Conservation (phyloP, 73 alveolate genomes). For the Paramecium primaurelia region DNA sequence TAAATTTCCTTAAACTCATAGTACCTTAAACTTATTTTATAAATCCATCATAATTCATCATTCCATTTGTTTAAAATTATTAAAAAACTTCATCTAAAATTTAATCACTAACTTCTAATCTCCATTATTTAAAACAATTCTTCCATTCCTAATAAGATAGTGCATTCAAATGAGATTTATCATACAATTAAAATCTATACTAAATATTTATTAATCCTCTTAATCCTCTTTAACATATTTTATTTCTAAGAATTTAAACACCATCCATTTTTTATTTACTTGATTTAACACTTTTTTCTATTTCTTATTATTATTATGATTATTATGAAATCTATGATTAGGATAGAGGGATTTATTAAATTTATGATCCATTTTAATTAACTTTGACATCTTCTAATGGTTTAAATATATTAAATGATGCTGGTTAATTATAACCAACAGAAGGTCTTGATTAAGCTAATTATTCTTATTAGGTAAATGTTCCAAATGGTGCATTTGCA, state of each 20-base stretch:
- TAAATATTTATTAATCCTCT: constrained; percentile 89
- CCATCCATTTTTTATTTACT: constrained; percentile 52
- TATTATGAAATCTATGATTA: constrained; percentile 41
- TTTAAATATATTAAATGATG: constrained; percentile 32
- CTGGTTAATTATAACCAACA: not conserved
- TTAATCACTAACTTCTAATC: constrained; percentile 74
- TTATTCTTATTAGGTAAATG: constrained; percentile 50
- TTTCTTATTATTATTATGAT: not conserved
- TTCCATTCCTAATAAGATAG: constrained; percentile 81
- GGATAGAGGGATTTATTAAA: constrained; percentile 3
- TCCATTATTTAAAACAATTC: constrained; percentile 81
- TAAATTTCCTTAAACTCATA: constrained; percentile 69
- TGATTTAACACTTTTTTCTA: not conserved
- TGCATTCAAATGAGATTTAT: constrained; percentile 84
- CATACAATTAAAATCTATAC: constrained; percentile 82
- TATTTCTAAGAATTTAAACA: constrained; percentile 71
- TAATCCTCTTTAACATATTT: constrained; percentile 84
- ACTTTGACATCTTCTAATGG: constrained; percentile 25
- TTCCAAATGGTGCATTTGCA: constrained; percentile 81
- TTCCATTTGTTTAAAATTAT: constrained; percentile 83
- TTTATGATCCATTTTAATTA: not conserved
- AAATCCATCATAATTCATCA: constrained; percentile 88
- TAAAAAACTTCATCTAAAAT: constrained; percentile 75
- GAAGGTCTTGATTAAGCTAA: constrained; percentile 35
- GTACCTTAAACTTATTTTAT: constrained; percentile 87